phyloP scores from a whole-genome alignment of 1,284 basidiomycete species.

The Sanguinoderma infundibulare region DNA sequence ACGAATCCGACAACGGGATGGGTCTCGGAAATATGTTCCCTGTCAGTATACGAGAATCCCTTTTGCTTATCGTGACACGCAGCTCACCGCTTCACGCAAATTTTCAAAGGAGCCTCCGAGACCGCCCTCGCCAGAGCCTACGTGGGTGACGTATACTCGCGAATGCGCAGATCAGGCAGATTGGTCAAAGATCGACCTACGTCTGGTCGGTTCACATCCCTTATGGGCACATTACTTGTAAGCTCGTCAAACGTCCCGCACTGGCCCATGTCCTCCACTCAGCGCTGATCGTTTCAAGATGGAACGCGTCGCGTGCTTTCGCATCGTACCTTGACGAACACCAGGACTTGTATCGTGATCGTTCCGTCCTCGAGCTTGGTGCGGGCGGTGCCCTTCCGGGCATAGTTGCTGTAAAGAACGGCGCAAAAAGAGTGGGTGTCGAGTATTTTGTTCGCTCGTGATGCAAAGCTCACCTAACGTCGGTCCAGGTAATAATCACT shows the following conservation, averaged over 20 bases:
- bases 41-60: constrained; percentile 34
- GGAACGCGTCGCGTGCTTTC: constrained; percentile 84
- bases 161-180: constrained; percentile 25
- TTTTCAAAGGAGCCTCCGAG: constrained; percentile 45
- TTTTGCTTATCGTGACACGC: constrained; percentile 31
- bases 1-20: constrained; percentile 28
- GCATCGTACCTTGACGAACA: constrained; percentile 76
- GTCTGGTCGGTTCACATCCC: constrained; percentile 87
- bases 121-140: constrained; percentile 66
- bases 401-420: constrained; percentile 72
- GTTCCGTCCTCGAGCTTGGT: constrained; percentile 84
- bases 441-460: neutral
- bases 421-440: constrained; percentile 57
- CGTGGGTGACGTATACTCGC: constrained; percentile 50
- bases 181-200: constrained; percentile 62
- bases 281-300: constrained; percentile 49
- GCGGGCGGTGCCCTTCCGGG: constrained; percentile 92
- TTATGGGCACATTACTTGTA: constrained; percentile 92
- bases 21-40: constrained; percentile 41
- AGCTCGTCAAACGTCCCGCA: constrained; percentile 32
- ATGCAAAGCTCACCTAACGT: neutral
- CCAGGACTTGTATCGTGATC: constrained; percentile 45
- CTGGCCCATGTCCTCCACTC: neutral
- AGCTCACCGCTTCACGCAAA: neutral
- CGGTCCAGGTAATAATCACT: constrained; percentile 75